Base-by-base conservation (phyloP, 306 rosid species). In the Fragaria vesca region DNA sequence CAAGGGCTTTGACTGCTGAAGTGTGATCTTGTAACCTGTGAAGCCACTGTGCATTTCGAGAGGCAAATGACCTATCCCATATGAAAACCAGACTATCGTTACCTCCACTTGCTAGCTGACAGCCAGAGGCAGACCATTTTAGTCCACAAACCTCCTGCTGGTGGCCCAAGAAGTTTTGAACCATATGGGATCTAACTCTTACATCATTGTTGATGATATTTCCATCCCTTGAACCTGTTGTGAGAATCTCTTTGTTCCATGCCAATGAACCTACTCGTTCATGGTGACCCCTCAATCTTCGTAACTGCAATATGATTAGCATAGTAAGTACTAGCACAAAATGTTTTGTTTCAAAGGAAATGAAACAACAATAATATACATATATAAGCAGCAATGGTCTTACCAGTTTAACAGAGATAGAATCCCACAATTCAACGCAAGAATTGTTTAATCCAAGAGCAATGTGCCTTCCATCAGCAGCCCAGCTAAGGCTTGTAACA, bases 391-490 rank as follows among this genome's bases (percentile, higher is more conserved):
- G 66, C 18, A 34, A 51, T 52, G 20, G 32, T 52, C 63, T 34
- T 51, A 91, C 94, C 89, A 76, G 87, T 75, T 75, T 74, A 26
- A 69, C 40, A 8, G 90, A 15, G 1, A 69, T 16, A 30, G 92
- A 83, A 83, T 90, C 96, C 96, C 97, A 92, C 2, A 92, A 69
- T 83, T 92, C 93, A 18, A 92, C 93, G 28, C 51, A 78, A 20
- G 93, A 90, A 58, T 85, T 90, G 85, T 90, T 87, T 68, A 92
- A 81, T 46, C 95, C 97, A 80, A 92, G 4, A 7, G 90, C 93
- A 18, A 90, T 34, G 63, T 84, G 92, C 13, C 83, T 78, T 5
- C 95, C 95, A 83, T 92, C 90, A 12, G 90, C 88, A 5, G 95
- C 90, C 97, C 97, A 92, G 54, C 80, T 75, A n/a, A 88, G 74